Evolutionary conservation across 345 rosid species (phyloP), one percentile per base, ranked within the genome.

Genomic region (Gossypium stocksii): DNA sequence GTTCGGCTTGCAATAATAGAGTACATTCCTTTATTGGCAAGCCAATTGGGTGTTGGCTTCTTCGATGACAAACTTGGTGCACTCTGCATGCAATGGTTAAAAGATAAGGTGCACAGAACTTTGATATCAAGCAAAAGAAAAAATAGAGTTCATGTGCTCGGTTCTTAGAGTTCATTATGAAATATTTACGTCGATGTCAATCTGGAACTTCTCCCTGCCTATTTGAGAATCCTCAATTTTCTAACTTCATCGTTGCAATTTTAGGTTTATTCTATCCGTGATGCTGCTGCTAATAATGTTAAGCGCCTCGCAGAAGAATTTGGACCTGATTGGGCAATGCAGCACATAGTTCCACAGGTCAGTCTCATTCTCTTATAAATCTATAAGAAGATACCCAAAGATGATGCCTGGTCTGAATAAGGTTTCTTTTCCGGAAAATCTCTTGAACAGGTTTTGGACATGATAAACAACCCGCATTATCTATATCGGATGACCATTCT

Each of bases 251-350:
- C 53, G 59, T 7, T 66, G 7, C 75, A 65, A 62, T 77, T 78
- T 63, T 67, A 94, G 98, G 97, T 94, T 66, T 91, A 86, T 81
- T 92, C 95, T 11, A 94, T 94, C 52, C 95, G 97, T 5, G 98
- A 94, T 73, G 98, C 98, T 38, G 97, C 97, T 69, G 92, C 97
- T 45, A 94, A 94, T 77, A 94, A 92, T 71, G 88, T 94, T 73
- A 94, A 91, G 85, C 91, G 97, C 74, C 97, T 94, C 48, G 97
- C 94, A 25, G 98, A 94, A 83, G 98, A 94, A 80, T 94, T 94
- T 84, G 98, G 98, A 52, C 92, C 97, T 46, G 95, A 94, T 16
- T 94, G 98, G 97, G 95, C 97, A 78, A 94, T 92, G 98, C 92
- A 88, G 81, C 97, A 94, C 81, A 92, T 92, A 80, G 90, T 94